Base-by-base conservation (phyloP, 1,284 basidiomycete species). In the Rhodotorula glutinis region DNA sequence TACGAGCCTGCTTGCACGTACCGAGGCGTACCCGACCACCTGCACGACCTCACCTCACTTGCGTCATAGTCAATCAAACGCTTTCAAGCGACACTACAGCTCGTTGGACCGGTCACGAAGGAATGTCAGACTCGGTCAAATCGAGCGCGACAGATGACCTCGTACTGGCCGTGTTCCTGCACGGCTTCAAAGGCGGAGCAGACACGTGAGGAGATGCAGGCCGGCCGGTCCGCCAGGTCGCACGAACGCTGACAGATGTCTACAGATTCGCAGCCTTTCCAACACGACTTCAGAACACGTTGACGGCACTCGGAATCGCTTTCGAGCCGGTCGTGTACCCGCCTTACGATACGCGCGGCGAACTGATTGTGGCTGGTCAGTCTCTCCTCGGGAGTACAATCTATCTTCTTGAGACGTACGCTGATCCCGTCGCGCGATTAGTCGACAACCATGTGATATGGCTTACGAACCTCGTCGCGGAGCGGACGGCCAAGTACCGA, bases 181-280 rank as follows among this genome's bases (percentile, higher is more conserved):
- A 73, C 56, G 71, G 71, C 21, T 73, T 73, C 69, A 73, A 73
- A 33, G 71, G 71, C 21, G 71, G 71, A 21, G 61, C 46, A 33
- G 63, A 70, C 57, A 70, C 67, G 65, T 65, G 27, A 17, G 65
- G 7, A 27, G n/a, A n/a, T n/a, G n/a, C n/a, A n/a, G n/a, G n/a
- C n/a, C n/a, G n/a, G n/a, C n/a, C n/a, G n/a, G n/a, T n/a, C n/a
- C n/a, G n/a, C n/a, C n/a, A n/a, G n/a, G n/a, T n/a, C n/a, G n/a
- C n/a, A n/a, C n/a, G n/a, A n/a, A n/a, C n/a, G n/a, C n/a, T n/a
- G 2, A 16, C 19, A 29, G 17, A 10, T 4, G 19, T 27, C 13
- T 30, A 25, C 69, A 73, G 66, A 21, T 73, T 73, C 25, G 66
- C 53, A n/a, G 52, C 57, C 1, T 71, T 73, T 47, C 72, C 72